These are phyloP conservation scores for Blepharisma stoltei DNA, from an alignment of 73 alveolate genomes.

Conservation along the genomic window DNA sequence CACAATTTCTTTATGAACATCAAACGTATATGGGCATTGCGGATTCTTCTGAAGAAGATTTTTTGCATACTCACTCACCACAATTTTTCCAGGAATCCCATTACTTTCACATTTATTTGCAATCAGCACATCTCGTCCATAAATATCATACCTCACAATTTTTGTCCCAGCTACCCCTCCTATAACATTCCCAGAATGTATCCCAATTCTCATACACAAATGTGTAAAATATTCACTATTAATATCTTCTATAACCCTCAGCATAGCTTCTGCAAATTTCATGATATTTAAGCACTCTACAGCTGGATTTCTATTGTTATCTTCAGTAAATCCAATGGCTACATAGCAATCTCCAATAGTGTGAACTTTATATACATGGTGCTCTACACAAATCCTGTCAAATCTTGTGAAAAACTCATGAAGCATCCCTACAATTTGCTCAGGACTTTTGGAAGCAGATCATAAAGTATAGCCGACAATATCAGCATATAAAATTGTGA, in stretches of 20 bases:
- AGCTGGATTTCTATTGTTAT: slow-evolving; percentile 82
- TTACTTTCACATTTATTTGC: slow-evolving; percentile 96
- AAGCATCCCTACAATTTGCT: slow-evolving; percentile 85
- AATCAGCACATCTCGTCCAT: slow-evolving; percentile 96
- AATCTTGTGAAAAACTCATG: slow-evolving; percentile 82
- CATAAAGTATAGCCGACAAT: slow-evolving; percentile 76
- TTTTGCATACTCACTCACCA: slow-evolving; percentile 80
- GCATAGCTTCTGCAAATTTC: slow-evolving; percentile 90
- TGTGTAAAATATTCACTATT: slow-evolving; percentile 61
- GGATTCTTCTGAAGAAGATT: no score
- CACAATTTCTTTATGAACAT: no score
- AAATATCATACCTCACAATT: slow-evolving; percentile 95
- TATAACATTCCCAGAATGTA: slow-evolving; percentile 77
- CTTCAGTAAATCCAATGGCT: slow-evolving; percentile 90
- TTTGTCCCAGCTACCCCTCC: slow-evolving; percentile 87
- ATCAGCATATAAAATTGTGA: slow-evolving; percentile 90
- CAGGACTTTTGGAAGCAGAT: slow-evolving; percentile 69
- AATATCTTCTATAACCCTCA: slow-evolving; percentile 79
- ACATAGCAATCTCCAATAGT: slow-evolving; percentile 98
- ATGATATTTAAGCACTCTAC: slow-evolving; percentile 87
- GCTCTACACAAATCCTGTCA: slow-evolving; percentile 85
- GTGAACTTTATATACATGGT: slow-evolving; percentile 92
- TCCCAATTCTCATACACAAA: slow-evolving; percentile 87
- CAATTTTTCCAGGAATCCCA: slow-evolving; percentile 85
- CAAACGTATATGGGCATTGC: no score